Conservation (phyloP, 2,329 filamentous ascomycete genomes). For the Colletotrichum lentis region DNA sequence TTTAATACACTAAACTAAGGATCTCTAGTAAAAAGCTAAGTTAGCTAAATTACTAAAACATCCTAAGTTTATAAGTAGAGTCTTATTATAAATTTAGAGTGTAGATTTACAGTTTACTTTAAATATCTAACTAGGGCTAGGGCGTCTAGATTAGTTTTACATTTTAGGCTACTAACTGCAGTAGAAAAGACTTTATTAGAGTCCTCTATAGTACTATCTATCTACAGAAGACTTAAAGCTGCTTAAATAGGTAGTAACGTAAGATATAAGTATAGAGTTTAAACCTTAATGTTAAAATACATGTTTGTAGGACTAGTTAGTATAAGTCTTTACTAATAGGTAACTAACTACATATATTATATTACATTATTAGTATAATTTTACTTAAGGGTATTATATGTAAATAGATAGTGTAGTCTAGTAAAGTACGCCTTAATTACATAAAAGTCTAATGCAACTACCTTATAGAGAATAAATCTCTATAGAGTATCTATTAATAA, state of each 20-base stretch:
- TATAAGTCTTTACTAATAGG: background rate
- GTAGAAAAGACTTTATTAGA: background rate
- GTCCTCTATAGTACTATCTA: conserved; percentile 3
- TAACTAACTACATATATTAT: background rate
- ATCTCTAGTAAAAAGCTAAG: background rate
- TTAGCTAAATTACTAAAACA: background rate
- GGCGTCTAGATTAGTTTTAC: background rate
- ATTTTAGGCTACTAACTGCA: background rate
- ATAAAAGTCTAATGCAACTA: too few species aligned
- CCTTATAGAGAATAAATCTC: too few species aligned
- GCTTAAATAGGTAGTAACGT: background rate
- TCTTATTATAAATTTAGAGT: background rate
- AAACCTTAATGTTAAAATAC: background rate
- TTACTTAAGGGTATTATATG: background rate
- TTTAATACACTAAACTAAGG: background rate
- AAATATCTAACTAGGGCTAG: conserved; percentile 10
- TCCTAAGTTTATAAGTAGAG: background rate
- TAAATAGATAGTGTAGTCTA: background rate
- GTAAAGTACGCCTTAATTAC: background rate
- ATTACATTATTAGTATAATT: background rate
- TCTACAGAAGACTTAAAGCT: background rate
- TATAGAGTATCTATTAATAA: too few species aligned
- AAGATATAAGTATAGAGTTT: conserved; percentile 3
- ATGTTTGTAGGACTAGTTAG: background rate
- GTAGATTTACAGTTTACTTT: background rate